These are phyloP conservation scores for Plantago ovata DNA, from an alignment of 257 asterid genomes.

Conservation along the genomic window DNA sequence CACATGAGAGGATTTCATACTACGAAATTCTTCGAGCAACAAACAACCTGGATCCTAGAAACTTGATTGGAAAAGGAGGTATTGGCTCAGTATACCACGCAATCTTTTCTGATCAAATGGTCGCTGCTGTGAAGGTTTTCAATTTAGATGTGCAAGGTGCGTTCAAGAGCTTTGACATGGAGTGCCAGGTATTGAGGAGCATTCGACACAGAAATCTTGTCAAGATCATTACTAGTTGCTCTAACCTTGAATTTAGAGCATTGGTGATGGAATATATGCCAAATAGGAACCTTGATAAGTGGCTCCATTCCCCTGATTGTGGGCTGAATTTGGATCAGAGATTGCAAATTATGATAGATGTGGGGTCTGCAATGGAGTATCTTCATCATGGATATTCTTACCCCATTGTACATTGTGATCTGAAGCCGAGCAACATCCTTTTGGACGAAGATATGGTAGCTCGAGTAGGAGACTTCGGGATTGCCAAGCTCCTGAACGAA, in stretches of 20 bases:
- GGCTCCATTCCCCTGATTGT: neutral
- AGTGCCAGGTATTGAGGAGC: constrained; percentile 4
- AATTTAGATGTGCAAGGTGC: neutral
- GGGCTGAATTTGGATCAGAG: neutral
- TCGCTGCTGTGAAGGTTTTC: constrained; percentile 5
- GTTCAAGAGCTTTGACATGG: constrained; percentile 4
- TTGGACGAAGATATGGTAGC: constrained; percentile 13
- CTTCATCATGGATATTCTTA: neutral
- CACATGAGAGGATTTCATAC: neutral
- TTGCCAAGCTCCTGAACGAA: neutral
- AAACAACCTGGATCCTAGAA: neutral
- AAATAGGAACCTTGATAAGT: constrained; percentile 2
- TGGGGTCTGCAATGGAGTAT: constrained; percentile 7
- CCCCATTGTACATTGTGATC: neutral
- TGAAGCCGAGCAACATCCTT: neutral
- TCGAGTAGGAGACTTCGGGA: neutral
- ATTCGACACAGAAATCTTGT: constrained; percentile 4
- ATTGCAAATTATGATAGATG: constrained; percentile 8
- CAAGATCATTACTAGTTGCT: constrained; percentile 5
- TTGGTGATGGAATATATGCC: constrained; percentile 8
- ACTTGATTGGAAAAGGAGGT: constrained; percentile 5
- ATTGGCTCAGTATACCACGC: constrained; percentile 1
- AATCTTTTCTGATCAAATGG: neutral
- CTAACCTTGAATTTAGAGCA: constrained; percentile 1
- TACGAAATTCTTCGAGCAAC: constrained; percentile 7